phyloP scores from a whole-genome alignment of 2,329 filamentous ascomycete species.

The Penicillium sp. region DNA sequence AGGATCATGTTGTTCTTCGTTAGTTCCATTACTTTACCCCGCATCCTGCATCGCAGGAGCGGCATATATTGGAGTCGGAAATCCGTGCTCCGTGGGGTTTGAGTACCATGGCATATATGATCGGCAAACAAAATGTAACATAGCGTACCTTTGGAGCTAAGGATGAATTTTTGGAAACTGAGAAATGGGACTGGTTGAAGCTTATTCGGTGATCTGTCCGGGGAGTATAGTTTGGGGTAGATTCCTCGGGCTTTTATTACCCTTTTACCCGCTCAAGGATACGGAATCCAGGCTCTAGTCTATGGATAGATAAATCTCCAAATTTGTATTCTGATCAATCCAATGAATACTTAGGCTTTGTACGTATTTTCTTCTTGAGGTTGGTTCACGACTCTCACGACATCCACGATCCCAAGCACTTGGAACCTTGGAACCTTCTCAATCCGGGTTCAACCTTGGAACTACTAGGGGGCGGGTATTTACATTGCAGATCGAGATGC shows the following conservation, averaged over 20 bases:
- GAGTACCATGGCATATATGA: constrained; percentile 7
- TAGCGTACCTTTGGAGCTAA: background rate
- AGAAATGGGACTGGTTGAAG: constrained; percentile 3
- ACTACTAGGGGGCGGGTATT: too few relatives aligned
- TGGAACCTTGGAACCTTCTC: too few relatives aligned
- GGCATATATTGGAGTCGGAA: background rate
- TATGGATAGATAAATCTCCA: too few relatives aligned
- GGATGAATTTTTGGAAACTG: background rate
- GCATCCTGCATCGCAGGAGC: background rate
- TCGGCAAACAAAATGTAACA: constrained; percentile 9
- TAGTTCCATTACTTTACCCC: constrained; percentile 1
- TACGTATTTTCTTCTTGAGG: too few relatives aligned
- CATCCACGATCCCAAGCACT: too few relatives aligned
- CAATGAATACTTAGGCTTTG: too few relatives aligned
- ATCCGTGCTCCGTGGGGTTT: constrained; percentile 4
- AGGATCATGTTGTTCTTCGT: background rate
- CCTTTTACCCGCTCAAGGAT: background rate
- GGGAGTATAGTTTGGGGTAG: background rate
- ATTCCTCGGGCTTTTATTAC: background rate
- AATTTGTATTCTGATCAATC: too few relatives aligned
- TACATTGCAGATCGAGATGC: too few relatives aligned
- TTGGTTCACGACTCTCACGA: too few relatives aligned
- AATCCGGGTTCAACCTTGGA: too few relatives aligned
- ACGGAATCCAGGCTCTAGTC: too few relatives aligned
- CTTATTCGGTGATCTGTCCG: constrained; percentile 3